Evolutionary conservation across 495 filamentous ascomycete species (phyloP).

Genomic region (Podospora bellae-mahoneyi): DNA sequence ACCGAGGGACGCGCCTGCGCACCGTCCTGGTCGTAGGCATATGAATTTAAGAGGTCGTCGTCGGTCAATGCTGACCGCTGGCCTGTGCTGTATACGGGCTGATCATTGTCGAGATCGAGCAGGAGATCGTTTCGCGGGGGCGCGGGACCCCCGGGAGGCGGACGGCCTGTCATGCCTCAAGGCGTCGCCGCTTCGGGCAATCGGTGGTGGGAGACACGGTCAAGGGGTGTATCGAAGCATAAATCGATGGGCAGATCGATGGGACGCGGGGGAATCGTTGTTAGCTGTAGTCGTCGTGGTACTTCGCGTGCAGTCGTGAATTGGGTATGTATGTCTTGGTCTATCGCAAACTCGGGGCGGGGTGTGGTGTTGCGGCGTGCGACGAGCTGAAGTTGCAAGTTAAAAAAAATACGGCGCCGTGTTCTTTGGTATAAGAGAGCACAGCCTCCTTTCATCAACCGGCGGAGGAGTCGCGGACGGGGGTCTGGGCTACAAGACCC

Average conservation of each 20-base stretch:
- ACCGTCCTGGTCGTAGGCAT: slow-evolving; percentile 62
- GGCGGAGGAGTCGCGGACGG: slow-evolving; percentile 16
- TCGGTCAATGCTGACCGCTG: slow-evolving; percentile 71
- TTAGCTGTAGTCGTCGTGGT: neutral
- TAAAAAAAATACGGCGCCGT: slow-evolving; percentile 16
- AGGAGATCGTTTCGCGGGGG: slow-evolving; percentile 64
- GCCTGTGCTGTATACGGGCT: slow-evolving; percentile 67
- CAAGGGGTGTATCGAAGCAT: neutral
- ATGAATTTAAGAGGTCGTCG: slow-evolving; percentile 68
- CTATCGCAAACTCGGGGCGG: neutral
- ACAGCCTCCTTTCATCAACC: slow-evolving; percentile 24
- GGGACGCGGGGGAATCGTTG: neutral
- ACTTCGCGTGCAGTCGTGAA: slow-evolving; percentile 1
- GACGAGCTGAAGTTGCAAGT: slow-evolving; percentile 8
- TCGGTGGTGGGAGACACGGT: neutral
- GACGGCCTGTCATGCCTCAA: slow-evolving; percentile 67
- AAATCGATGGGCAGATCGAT: slow-evolving; percentile 1
- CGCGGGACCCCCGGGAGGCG: slow-evolving; percentile 55
- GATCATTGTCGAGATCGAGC: slow-evolving; percentile 69
- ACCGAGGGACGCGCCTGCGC: slow-evolving; percentile 72
- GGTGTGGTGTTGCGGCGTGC: neutral
- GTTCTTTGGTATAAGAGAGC: slow-evolving; percentile 13
- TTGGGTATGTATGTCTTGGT: neutral
- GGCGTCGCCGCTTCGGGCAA: slow-evolving; percentile 15
- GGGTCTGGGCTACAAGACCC: neutral